Base-by-base conservation (phyloP, 2,329 filamentous ascomycete genomes). In the Lasiodiplodia gonubiensis region DNA sequence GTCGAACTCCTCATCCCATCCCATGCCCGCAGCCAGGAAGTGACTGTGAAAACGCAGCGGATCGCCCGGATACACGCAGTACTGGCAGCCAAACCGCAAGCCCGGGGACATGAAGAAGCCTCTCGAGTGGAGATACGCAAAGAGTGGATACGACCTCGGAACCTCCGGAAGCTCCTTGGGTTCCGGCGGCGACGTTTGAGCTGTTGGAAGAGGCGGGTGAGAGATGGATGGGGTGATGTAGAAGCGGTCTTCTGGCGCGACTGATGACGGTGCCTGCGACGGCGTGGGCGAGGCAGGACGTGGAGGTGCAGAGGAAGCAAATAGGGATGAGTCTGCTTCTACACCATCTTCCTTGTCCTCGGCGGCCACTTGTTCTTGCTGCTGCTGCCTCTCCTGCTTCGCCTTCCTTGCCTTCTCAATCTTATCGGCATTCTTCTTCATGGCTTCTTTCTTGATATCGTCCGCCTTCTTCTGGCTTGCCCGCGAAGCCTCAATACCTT, bases 21-120 rank as follows among this genome's bases (percentile, higher is more conserved):
- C 88, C 72, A 91, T 88, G 37, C 91, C 89, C n/a, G 90, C 91
- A 8, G 90, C 92, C 73, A 97, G 86, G 77, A 97, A 98, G 78
- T 99, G 95, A 54, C 93, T 95, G 79, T 99, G 95, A 77, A 96
- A 99, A 12, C 95, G 90, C 63, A 99, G 84, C 1, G 95, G 93
- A 77, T 99, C 95, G 54, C 95, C 95, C 0, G 95, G 95, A 74
- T 99, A 99, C 5, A 96, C 92, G 72, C 93, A 93, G 80, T 97
- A 97, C 74, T 95, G 89, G 73, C 94, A 96, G 30, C 95, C 95
- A 74, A 99, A 99, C 30, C 95, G 92, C 64, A 99, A 85, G 10
- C 95, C 95, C 1, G 95, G 95, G 66, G 93, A 94, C 75, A 95
- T 89, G 81, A 91, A 98, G 80, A 94, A 97, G 60, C 91, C 92